These are phyloP conservation scores for Dictyostelium firmibasis DNA, from an alignment of 78 protist genomes.

Conservation along the genomic window DNA sequence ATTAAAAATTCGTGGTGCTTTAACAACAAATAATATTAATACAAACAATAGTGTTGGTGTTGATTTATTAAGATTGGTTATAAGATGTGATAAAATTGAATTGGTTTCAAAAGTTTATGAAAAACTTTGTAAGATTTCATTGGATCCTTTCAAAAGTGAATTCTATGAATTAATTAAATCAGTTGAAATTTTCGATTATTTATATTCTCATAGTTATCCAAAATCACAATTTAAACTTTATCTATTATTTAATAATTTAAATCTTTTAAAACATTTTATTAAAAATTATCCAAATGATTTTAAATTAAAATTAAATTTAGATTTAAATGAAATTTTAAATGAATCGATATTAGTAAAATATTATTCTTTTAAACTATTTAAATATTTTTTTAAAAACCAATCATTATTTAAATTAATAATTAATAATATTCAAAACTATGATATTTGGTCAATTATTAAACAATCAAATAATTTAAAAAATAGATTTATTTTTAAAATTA, in stretches of 20 bases:
- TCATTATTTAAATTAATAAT: neutral
- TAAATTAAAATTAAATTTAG: neutral
- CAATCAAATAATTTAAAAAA: neutral
- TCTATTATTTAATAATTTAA: neutral
- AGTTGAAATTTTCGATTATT: neutral
- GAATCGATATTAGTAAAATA: neutral
- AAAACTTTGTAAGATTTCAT: neutral
- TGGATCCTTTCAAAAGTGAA: neutral
- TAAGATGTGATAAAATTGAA: neutral
- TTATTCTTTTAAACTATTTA: neutral
- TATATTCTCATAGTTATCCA: neutral
- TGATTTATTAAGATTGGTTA: neutral
- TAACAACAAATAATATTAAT: neutral
- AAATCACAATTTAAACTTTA: neutral
- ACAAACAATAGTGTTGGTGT: neutral
- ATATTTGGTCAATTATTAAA: slow-evolving; percentile 1
- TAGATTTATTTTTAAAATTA: neutral
- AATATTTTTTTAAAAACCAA: neutral
- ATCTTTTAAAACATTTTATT: neutral
- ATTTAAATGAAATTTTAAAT: neutral
- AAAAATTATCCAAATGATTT: neutral
- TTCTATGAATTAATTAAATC: neutral
- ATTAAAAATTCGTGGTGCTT: neutral
- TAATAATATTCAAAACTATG: neutral
- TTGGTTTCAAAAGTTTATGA: neutral